Conservation (phyloP, 495 filamentous ascomycete species). For the Cercophora samala region DNA sequence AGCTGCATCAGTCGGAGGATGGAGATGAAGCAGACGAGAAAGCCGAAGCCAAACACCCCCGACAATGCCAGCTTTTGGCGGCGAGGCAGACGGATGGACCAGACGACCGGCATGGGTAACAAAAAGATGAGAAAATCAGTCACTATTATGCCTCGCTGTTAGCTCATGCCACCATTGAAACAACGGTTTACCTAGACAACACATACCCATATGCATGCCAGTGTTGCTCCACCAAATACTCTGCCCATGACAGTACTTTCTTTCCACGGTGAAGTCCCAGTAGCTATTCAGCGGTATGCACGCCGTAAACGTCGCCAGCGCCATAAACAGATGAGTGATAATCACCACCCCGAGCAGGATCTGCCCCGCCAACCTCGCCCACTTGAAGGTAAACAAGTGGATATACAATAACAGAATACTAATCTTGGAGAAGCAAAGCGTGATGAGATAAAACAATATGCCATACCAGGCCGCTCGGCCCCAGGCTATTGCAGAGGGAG, state of each 20-base stretch:
- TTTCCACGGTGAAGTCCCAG: conserved; percentile 29
- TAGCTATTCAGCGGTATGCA: conserved; percentile 32
- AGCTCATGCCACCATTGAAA: no score
- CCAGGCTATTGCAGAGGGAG: conserved; percentile 21
- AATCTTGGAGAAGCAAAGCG: conserved; percentile 36
- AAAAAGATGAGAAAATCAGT: conserved; percentile 39
- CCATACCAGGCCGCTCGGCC: conserved; percentile 33
- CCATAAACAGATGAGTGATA: conserved; percentile 26
- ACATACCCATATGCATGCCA: conserved; percentile 32
- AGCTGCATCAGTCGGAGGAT: conserved; percentile 33
- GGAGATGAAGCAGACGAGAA: conserved; percentile 36
- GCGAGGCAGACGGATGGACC: conserved; percentile 34
- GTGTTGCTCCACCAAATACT: conserved; percentile 36
- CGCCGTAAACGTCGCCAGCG: conserved; percentile 28
- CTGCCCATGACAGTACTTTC: conserved; percentile 30
- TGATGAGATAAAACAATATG: conserved; percentile 30
- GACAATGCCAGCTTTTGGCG: conserved; percentile 37
- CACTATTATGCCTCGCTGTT: conserved; percentile 7
- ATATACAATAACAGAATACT: conserved; percentile 41
- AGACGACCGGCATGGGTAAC: conserved; percentile 38
- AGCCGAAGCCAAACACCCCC: conserved; percentile 35
- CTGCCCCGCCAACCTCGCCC: conserved; percentile 32
- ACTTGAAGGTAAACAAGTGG: conserved; percentile 38
- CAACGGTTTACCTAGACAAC: no score
- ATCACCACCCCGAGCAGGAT: conserved; percentile 29